Percentiles rank a stretch among this genome's conserved stretches.
phyloP scores from a whole-genome alignment of 2,329 filamentous ascomycete genomes.

The Hysterium pulicare region DNA sequence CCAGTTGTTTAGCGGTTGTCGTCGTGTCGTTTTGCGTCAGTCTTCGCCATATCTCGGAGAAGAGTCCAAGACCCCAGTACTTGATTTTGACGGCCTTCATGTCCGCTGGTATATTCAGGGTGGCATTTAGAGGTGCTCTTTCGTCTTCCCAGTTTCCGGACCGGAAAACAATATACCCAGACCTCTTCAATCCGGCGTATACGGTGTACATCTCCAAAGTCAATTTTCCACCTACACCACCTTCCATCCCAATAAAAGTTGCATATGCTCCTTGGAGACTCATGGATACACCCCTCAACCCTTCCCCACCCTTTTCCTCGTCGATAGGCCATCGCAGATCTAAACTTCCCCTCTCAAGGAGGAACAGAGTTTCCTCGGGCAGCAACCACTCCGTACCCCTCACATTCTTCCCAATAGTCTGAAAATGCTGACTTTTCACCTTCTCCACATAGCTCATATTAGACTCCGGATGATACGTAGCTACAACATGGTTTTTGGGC shows the following conservation, averaged over 20 bases:
- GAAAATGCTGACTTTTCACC: conserved; percentile 68
- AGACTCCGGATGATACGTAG: conserved; percentile 68
- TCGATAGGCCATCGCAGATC: conserved; percentile 77
- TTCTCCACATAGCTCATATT: conserved; percentile 63
- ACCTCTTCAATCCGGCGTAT: conserved; percentile 77
- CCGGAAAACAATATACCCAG: conserved; percentile 77
- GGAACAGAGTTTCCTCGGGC: conserved; percentile 86
- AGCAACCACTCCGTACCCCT: conserved; percentile 69
- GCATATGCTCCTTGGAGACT: conserved; percentile 89
- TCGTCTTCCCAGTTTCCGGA: conserved; percentile 52
- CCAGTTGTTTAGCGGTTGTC: conserved; percentile 16
- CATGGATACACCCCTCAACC: conserved; percentile 71
- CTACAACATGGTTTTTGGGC: conserved; percentile 63
- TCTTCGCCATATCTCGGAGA: conserved; percentile 32
- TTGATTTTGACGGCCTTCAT: conserved; percentile 8
- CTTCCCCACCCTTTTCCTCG: conserved; percentile 40
- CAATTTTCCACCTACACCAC: conserved; percentile 47
- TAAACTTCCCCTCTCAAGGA: conserved; percentile 82
- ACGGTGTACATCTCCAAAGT: conserved; percentile 82
- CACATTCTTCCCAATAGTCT: conserved; percentile 65
- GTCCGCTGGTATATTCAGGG: conserved; percentile 7
- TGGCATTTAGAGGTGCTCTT: conserved; percentile 7
- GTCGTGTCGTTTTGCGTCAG: conserved; percentile 19
- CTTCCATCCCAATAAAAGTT: conserved; percentile 70
- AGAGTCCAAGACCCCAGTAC: conserved; percentile 33